A percentile compares a stretch with the other conserved stretches of the same genome.
Evolutionary conservation across 176 grass and related monocot genomes (phyloP).

Genomic region (Zea luxurians): DNA sequence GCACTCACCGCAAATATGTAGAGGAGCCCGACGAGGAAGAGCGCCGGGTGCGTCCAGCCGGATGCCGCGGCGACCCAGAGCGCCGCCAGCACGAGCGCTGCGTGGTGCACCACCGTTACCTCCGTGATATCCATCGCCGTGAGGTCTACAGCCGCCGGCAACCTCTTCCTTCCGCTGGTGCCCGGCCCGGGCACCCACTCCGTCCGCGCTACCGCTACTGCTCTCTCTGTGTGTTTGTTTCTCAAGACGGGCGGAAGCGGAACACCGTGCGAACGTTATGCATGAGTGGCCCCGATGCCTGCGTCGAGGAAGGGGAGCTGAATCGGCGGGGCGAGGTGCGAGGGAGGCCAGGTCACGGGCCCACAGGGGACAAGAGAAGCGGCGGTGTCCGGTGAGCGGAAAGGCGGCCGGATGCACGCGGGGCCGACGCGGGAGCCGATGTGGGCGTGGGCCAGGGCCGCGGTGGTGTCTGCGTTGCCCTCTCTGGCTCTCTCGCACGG

Average conservation of each 20-base stretch:
- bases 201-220: not conserved
- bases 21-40: constrained; percentile 64
- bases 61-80: constrained; percentile 56
- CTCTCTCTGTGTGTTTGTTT: not conserved
- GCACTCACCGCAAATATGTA: constrained; percentile 83
- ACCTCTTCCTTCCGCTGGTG: not conserved
- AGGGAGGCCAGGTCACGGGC: not conserved
- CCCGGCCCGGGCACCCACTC: not conserved
- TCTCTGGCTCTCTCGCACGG: too few species aligned
- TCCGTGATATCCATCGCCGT: constrained; percentile 63
- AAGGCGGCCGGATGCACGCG: not conserved
- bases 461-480: too few species aligned
- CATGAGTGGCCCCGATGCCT: not conserved
- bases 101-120: constrained; percentile 81
- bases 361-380: not conserved
- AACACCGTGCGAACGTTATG: too few species aligned
- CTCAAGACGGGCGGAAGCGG: not conserved
- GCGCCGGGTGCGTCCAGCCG: constrained; percentile 59
- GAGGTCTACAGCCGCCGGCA: not conserved
- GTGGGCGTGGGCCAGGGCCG: not conserved
- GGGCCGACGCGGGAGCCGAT: not conserved
- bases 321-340: not conserved
- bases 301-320: not conserved
- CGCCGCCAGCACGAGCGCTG: constrained; percentile 61
- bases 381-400: not conserved